Evolutionary conservation across 1,139 yeast species (phyloP).

Genomic region (Lodderomyces theae): DNA sequence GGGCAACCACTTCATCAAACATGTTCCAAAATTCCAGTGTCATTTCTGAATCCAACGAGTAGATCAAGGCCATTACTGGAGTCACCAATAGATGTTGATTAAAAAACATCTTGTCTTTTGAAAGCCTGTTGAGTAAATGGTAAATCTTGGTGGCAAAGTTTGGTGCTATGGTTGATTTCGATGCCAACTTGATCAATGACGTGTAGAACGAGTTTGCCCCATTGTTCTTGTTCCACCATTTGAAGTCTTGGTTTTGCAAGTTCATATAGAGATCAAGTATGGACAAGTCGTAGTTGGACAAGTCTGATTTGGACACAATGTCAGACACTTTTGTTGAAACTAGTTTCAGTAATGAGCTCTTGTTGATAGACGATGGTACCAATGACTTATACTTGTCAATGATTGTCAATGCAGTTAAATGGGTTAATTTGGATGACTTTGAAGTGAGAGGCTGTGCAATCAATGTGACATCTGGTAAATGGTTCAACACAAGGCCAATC

Average conservation of each 20-base stretch:
- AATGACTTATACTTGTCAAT: constrained; percentile 23
- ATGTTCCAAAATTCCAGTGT: constrained; percentile 43
- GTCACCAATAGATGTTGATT: constrained; percentile 42
- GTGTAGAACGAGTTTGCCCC: constrained; percentile 53
- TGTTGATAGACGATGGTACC: constrained; percentile 17
- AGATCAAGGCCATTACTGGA: constrained; percentile 43
- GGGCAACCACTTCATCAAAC: constrained; percentile 69
- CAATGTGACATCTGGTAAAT: constrained; percentile 28
- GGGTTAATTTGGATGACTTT: constrained; percentile 18
- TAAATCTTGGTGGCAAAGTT: constrained; percentile 24
- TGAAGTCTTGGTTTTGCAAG: constrained; percentile 38
- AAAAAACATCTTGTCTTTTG: constrained; percentile 37
- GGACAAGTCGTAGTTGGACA: constrained; percentile 51
- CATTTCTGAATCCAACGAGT: constrained; percentile 27
- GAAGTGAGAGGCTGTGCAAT: constrained; percentile 20
- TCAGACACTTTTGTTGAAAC: constrained; percentile 22
- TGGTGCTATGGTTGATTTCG: constrained; percentile 18
- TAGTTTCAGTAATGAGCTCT: constrained; percentile 11
- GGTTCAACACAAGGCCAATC: constrained; percentile 26
- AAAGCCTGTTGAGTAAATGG: constrained; percentile 22
- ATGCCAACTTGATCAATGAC: constrained; percentile 50
- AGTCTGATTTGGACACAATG: constrained; percentile 33
- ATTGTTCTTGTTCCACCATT: constrained; percentile 66
- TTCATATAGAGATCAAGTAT: constrained; percentile 48
- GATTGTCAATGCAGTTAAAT: constrained; percentile 26